Base-by-base conservation (phyloP, 2,329 filamentous ascomycete species). In the Helotiales sp. region DNA sequence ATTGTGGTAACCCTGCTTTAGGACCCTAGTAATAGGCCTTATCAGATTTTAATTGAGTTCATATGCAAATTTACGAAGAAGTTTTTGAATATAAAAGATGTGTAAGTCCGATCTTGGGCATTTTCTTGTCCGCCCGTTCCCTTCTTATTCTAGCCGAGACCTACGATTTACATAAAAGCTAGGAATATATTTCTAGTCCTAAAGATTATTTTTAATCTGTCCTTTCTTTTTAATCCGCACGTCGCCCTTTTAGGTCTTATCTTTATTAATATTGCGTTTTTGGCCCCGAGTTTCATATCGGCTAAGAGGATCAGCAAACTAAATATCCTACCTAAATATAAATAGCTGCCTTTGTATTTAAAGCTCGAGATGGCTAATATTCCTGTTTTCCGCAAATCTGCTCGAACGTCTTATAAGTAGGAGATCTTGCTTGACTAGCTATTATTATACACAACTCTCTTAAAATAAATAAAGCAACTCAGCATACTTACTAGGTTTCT, bases 151-250 rank as follows among this genome's bases (percentile, higher is more conserved):
- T 50, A 32, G 32, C n/a, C 28, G 20, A 64, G 55, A 67, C 32
- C 20, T 62, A 26, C 55, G 15, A 54, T 60, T 67, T 61, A n/a
- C n/a, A n/a, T n/a, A n/a, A n/a, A n/a, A n/a, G n/a, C n/a, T n/a
- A n/a, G n/a, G n/a, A n/a, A n/a, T 63, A 77, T 61, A 7, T 80
- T 80, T 54, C 69, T 68, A 2, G 69, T 81, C 43, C 76, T 74
- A 7, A 72, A 80, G 67, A 78, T 77, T 49, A 75, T 82, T 49
- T 80, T 77, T 73, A 67, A 79, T 67, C 74, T 65, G 1, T 79
- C 72, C 7, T 70, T 82, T n/a, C 69, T 79, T 11, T 74, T 81
- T 24, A 81, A 76, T 67, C 74, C 71, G 4, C 71, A 81, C 69
- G 61, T 78, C 17, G 77, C 75, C n/a, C n/a, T n/a, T n/a, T n/a